Conservation (phyloP, 1,284 basidiomycete species). For the Cryptococcus maquisensis region DNA sequence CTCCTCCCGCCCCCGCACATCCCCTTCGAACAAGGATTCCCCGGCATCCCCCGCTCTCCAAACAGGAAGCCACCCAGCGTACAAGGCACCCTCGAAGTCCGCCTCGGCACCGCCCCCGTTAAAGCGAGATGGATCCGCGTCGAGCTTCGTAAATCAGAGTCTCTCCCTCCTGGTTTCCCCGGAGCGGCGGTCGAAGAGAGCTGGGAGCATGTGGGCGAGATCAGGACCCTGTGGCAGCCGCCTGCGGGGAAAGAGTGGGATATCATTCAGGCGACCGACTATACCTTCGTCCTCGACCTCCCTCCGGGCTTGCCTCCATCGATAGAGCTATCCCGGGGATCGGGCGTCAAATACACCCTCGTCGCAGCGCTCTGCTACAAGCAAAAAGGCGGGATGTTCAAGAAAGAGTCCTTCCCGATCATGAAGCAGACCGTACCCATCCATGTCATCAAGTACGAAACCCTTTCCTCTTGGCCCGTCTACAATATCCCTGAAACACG, state of each 20-base stretch:
- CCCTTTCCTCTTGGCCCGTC: conserved; percentile 83
- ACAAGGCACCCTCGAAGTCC: conserved; percentile 66
- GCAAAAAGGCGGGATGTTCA: conserved; percentile 74
- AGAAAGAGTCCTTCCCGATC: conserved; percentile 60
- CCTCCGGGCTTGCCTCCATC: conserved; percentile 79
- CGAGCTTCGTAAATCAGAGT: conserved; percentile 80
- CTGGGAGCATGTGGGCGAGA: conserved; percentile 41
- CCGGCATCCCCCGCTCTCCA: conserved; percentile 37
- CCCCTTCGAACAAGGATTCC: conserved; percentile 46
- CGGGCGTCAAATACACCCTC: conserved; percentile 79
- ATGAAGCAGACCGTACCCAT: conserved; percentile 62
- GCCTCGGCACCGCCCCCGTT: conserved; percentile 63
- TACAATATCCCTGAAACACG: conserved; percentile 73
- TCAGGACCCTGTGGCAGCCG: conserved; percentile 41
- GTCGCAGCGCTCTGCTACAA: conserved; percentile 75
- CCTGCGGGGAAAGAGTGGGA: conserved; percentile 57
- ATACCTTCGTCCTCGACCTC: conserved; percentile 76
- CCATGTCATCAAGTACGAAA: conserved; percentile 80
- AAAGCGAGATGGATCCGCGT: conserved; percentile 86
- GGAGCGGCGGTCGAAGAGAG: conserved; percentile 54
- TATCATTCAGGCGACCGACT: conserved; percentile 56
- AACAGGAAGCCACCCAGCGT: conserved; percentile 34
- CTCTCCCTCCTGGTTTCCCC: conserved; percentile 37
- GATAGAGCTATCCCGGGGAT: conserved; percentile 66
- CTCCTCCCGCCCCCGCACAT: conserved; percentile 47